Evolutionary conservation across 2,329 filamentous ascomycete species (phyloP).

Genomic region (Xylaria sp.): DNA sequence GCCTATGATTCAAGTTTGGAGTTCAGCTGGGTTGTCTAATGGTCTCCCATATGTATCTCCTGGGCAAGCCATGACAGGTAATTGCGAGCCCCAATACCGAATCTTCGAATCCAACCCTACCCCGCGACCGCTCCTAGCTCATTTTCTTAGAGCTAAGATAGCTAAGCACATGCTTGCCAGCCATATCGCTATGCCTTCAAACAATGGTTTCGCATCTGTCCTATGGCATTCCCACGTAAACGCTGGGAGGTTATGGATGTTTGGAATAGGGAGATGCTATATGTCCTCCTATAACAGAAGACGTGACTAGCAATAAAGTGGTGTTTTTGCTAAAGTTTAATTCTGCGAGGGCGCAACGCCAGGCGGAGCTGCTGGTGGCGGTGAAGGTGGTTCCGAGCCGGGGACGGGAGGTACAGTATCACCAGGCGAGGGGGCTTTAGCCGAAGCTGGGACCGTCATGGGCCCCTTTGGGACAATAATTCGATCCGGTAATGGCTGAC

Average conservation of each 20-base stretch:
- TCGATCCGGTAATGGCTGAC: constrained; percentile 78
- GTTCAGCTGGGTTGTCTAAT: too few species aligned
- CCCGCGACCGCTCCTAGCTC: too few species aligned
- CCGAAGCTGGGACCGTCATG: constrained; percentile 68
- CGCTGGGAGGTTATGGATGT: neutral
- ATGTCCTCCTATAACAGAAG: neutral
- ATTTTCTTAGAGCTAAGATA: neutral
- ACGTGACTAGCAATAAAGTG: too few species aligned
- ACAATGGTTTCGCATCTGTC: constrained; percentile 6
- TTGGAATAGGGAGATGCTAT: neutral
- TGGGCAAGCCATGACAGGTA: too few species aligned
- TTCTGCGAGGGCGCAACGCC: constrained; percentile 29
- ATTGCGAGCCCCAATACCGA: too few species aligned
- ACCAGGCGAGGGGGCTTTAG: constrained; percentile 31
- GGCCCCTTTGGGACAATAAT: constrained; percentile 63
- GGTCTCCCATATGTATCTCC: too few species aligned
- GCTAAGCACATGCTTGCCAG: neutral
- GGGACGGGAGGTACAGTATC: constrained; percentile 31
- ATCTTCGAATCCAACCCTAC: neutral
- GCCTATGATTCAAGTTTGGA: too few species aligned
- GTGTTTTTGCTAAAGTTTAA: too few species aligned
- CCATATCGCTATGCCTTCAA: constrained; percentile 20
- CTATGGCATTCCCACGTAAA: constrained; percentile 1
- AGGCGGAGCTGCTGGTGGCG: constrained; percentile 36
- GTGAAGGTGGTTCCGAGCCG: constrained; percentile 33